phyloP scores from a whole-genome alignment of 139 green algal species.

The Picochlorum sp. region DNA sequence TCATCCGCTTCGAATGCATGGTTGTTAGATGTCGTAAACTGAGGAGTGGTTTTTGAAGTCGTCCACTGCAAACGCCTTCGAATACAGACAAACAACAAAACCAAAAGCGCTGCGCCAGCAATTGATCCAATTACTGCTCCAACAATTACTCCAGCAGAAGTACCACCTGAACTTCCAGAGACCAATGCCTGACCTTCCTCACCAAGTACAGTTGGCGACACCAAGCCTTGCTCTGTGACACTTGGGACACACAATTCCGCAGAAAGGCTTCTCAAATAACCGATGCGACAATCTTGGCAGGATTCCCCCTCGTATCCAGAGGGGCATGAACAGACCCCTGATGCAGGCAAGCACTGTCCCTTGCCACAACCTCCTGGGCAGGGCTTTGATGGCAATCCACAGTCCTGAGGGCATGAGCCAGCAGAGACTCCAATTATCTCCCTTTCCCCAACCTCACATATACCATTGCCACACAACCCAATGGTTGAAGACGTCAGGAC shows the following conservation, averaged over 20 bases:
- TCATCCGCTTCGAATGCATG: background rate
- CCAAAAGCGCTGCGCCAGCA: background rate
- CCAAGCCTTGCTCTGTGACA: slow-evolving; percentile 15
- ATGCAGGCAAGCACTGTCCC: slow-evolving; percentile 18
- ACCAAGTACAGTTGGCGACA: background rate
- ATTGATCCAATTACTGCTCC: slow-evolving; percentile 13
- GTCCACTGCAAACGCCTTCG: background rate
- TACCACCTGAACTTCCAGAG: background rate
- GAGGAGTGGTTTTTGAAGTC: background rate
- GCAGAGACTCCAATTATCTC: slow-evolving; percentile 10
- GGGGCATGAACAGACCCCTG: slow-evolving; percentile 36
- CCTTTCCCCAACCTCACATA: slow-evolving; percentile 47
- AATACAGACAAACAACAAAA: slow-evolving; percentile 6
- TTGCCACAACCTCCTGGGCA: slow-evolving; percentile 23
- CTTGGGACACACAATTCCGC: slow-evolving; percentile 12
- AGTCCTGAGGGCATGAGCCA: slow-evolving; percentile 42
- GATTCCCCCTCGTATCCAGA: slow-evolving; percentile 18
- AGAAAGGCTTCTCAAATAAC: slow-evolving; percentile 11
- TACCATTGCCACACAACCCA: slow-evolving; percentile 39
- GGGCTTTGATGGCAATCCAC: slow-evolving; percentile 23
- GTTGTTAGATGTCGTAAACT: background rate
- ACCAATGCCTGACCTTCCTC: background rate
- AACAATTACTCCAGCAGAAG: slow-evolving; percentile 18
- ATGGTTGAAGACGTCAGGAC: slow-evolving; percentile 10
- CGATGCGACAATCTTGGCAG: slow-evolving; percentile 28